Percentiles rank a stretch among this genome's conserved stretches.
phyloP scores from a whole-genome alignment of 345 rosid genomes.

The Noccaea caerulescens region DNA sequence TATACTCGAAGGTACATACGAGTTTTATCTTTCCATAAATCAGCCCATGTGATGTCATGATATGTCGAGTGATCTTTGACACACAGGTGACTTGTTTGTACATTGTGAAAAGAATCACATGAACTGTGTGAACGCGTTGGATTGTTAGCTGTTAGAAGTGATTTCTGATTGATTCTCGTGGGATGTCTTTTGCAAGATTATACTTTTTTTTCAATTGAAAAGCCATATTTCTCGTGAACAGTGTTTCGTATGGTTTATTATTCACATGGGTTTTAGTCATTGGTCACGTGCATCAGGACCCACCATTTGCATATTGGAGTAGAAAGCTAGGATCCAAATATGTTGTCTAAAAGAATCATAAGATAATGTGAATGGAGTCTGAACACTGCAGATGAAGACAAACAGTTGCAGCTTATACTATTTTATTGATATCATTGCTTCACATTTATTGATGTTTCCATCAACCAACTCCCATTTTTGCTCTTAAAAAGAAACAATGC shows the following conservation, averaged over 20 bases:
- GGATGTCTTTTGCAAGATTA: conserved; percentile 33
- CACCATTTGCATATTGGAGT: conserved; percentile 34
- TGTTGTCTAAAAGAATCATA: conserved; percentile 22
- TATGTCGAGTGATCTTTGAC: conserved; percentile 8
- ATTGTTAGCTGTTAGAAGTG: conserved; percentile 31
- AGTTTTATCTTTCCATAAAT: conserved; percentile 21
- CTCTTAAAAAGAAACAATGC: neutral
- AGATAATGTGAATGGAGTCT: conserved; percentile 27
- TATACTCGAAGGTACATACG: conserved; percentile 16
- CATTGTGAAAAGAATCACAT: conserved; percentile 17
- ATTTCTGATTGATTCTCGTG: conserved; percentile 32
- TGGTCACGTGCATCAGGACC: conserved; percentile 44
- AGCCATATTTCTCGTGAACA: conserved; percentile 36
- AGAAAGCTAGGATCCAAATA: conserved; percentile 37
- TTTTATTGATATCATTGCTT: conserved; percentile 34
- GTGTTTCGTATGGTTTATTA: conserved; percentile 35
- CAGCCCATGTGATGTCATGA: conserved; percentile 13
- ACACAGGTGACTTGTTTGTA: conserved; percentile 33
- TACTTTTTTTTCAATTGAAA: conserved; percentile 38
- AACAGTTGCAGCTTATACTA: conserved; percentile 39
- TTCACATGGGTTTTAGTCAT: conserved; percentile 40
- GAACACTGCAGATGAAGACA: conserved; percentile 30
- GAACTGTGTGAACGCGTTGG: conserved; percentile 31
- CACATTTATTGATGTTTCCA: conserved; percentile 35
- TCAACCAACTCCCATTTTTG: conserved; percentile 36